Evolutionary conservation across 225 moss, liverwort and hornwort genomes (phyloP).

Genomic region (Pleurozium schreberi): DNA sequence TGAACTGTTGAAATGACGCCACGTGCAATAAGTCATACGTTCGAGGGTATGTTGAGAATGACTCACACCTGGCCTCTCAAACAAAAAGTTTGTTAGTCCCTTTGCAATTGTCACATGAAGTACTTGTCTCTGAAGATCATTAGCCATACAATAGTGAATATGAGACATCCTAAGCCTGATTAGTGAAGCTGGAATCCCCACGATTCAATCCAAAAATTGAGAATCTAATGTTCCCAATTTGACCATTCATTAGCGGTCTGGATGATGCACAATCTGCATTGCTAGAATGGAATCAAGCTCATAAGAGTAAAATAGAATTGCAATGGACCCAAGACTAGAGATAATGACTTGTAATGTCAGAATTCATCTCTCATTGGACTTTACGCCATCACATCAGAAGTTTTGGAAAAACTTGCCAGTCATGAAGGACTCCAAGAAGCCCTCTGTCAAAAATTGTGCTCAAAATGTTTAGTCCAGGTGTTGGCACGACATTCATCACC

Average conservation of each 20-base stretch:
- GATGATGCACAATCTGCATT: neutral
- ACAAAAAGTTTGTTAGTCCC: neutral
- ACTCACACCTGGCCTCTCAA: slow-evolving; percentile 48
- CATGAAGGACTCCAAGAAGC: slow-evolving; percentile 47
- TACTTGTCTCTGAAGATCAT: neutral
- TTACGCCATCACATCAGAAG: neutral
- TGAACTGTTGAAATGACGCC: slow-evolving; percentile 29
- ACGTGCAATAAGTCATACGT: slow-evolving; percentile 60
- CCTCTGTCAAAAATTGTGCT: slow-evolving; percentile 39
- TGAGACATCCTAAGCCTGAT: neutral
- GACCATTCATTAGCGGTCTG: neutral
- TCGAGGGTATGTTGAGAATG: slow-evolving; percentile 63
- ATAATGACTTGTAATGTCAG: neutral
- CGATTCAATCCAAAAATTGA: neutral
- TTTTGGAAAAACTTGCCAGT: slow-evolving; percentile 31
- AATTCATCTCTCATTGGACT: neutral
- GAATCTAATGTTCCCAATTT: neutral
- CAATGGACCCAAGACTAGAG: neutral
- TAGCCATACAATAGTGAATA: neutral
- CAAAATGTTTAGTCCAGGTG: slow-evolving; percentile 19
- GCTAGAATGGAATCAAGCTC: neutral
- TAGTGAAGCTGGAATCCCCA: neutral
- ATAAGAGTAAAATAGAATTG: neutral
- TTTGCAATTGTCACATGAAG: neutral
- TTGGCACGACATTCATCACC: slow-evolving; percentile 67